phyloP scores from a whole-genome alignment of 208 protist species.

The Trichomonas vaginalis region DNA sequence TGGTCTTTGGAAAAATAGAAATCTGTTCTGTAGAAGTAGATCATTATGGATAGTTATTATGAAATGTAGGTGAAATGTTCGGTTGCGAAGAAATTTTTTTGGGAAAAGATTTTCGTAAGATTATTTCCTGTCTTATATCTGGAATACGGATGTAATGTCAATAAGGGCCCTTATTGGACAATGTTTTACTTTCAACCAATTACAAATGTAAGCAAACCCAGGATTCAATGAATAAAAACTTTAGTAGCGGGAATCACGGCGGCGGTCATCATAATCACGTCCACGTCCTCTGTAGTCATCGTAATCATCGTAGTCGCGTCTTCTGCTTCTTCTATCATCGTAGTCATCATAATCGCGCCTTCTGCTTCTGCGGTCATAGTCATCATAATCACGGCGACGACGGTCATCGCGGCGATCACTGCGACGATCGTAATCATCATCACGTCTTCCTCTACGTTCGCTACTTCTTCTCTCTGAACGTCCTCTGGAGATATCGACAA shows the following conservation, averaged over 20 bases:
- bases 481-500: neutral
- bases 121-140: no score
- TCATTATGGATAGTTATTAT: no score
- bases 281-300: neutral
- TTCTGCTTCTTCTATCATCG: neutral
- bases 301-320: neutral
- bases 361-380: neutral
- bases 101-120: no score
- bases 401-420: slow-evolving; percentile 16
- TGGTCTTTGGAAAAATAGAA: no score
- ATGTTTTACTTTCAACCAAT: neutral
- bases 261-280: neutral
- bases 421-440: neutral
- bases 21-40: no score
- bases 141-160: no score
- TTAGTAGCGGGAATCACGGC: neutral
- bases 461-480: neutral
- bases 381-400: neutral
- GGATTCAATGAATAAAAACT: neutral
- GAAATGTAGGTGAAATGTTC: no score
- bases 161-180: neutral
- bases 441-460: neutral
- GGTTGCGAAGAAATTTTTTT: no score
- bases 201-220: neutral
- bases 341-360: neutral